Percentiles rank a stretch among this genome's conserved stretches.
phyloP scores from a whole-genome alignment of 306 rosid genomes.

The Quercus glauca region DNA sequence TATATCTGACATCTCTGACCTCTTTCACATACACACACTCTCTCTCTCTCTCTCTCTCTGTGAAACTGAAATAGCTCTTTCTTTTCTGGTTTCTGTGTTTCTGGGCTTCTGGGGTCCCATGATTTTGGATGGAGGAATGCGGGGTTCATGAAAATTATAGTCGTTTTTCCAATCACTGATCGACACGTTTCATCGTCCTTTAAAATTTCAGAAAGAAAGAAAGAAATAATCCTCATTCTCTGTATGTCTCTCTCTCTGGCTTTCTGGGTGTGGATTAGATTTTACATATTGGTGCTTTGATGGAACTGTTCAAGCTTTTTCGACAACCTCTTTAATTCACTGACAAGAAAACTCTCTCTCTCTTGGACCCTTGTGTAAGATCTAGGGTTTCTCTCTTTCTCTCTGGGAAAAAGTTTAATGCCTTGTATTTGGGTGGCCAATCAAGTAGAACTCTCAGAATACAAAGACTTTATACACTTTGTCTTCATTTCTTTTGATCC shows the following conservation, averaged over 20 bases:
- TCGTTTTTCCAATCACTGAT: conserved; percentile 12
- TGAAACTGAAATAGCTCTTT: background rate
- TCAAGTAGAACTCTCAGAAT: background rate
- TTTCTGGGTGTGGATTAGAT: conserved; percentile 18
- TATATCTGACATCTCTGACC: too few relatives aligned
- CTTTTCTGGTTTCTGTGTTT: background rate
- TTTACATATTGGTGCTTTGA: conserved; percentile 11
- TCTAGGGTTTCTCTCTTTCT: conserved; percentile 35
- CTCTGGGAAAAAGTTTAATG: background rate
- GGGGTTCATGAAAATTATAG: background rate
- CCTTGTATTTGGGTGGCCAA: background rate
- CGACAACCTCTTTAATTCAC: background rate
- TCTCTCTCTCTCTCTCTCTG: too few relatives aligned
- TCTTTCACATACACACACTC: too few relatives aligned
- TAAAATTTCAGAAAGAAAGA: background rate
- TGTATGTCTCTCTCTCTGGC: background rate
- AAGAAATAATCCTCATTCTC: background rate
- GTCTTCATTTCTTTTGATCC: conserved; percentile 31
- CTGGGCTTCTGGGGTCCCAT: background rate
- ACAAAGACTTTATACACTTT: background rate
- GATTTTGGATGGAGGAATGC: conserved; percentile 9
- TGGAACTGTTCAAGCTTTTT: conserved; percentile 40
- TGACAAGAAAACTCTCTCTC: conserved; percentile 20
- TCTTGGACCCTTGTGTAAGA: conserved; percentile 54
- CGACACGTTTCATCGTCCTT: conserved; percentile 40